Evolutionary conservation across 2,329 filamentous ascomycete genomes (phyloP).

Genomic region (Hymenoscyphus fraxineus): DNA sequence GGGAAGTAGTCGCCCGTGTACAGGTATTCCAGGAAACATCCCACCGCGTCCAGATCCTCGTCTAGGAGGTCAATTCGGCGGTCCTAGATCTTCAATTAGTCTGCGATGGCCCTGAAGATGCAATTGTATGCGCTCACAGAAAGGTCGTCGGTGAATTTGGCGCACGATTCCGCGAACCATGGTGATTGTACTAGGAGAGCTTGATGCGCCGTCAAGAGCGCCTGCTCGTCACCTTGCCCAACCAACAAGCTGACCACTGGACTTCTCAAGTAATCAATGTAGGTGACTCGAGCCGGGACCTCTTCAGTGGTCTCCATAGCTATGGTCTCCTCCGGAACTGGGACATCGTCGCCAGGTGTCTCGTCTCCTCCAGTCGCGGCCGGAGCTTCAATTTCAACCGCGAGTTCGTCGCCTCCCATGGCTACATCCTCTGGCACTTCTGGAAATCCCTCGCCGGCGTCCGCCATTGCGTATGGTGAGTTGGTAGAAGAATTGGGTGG

Average conservation of each 20-base stretch:
- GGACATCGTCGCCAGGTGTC: conserved; percentile 18
- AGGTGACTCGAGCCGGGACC: conserved; percentile 34
- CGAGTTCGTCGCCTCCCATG: conserved; percentile 27
- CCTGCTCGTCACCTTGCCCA: conserved; percentile 55
- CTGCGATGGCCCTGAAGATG: background rate
- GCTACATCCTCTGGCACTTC: conserved; percentile 26
- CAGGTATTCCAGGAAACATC: conserved; percentile 77
- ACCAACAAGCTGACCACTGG: conserved; percentile 67
- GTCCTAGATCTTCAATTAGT: conserved; percentile 39
- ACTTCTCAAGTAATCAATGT: conserved; percentile 61
- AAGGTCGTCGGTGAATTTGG: conserved; percentile 56
- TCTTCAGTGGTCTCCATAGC: conserved; percentile 23
- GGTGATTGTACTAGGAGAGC: conserved; percentile 70
- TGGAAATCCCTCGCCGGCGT: conserved; percentile 13
- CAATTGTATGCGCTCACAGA: conserved; percentile 46
- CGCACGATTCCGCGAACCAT: conserved; percentile 63
- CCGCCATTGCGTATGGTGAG: conserved; percentile 21
- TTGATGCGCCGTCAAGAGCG: conserved; percentile 74
- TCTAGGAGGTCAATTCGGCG: conserved; percentile 65
- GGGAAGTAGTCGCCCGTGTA: conserved; percentile 89
- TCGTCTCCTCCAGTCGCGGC: conserved; percentile 6
- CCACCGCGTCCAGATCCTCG: conserved; percentile 69
- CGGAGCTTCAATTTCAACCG: conserved; percentile 29
- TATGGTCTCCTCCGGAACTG: conserved; percentile 16
- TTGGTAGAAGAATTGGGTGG: background rate